A percentile compares a stretch with the other conserved stretches of the same genome.
These are phyloP conservation scores for Postia placenta DNA, from an alignment of 768 basidiomycete species.

Conservation along the genomic window DNA sequence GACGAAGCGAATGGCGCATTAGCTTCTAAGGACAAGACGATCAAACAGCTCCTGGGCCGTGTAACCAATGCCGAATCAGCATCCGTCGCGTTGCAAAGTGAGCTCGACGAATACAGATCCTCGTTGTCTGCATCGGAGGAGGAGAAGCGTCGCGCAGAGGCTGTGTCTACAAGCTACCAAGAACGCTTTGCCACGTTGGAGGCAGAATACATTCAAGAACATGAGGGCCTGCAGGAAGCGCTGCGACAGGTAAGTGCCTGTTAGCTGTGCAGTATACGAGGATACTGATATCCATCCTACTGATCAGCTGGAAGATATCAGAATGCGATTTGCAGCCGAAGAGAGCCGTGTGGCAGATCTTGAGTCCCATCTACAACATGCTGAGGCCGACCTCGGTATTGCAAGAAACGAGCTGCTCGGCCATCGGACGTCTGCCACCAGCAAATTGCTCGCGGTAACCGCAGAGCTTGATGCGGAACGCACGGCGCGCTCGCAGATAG, in stretches of 20 bases:
- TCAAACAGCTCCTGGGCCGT: not conserved
- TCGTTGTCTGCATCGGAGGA: not conserved
- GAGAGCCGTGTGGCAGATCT: not conserved
- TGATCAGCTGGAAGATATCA: not conserved
- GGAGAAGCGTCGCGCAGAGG: not conserved
- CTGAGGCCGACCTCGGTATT: not conserved
- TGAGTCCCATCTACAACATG: not conserved
- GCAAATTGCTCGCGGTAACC: not conserved
- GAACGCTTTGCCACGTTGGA: not conserved
- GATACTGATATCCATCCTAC: not conserved
- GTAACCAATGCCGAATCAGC: not conserved
- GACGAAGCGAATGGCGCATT: conserved; percentile 1
- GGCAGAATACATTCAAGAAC: not conserved
- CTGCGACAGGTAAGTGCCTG: not conserved
- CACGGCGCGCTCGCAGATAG: not conserved
- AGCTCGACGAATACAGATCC: not conserved
- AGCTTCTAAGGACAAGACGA: not conserved
- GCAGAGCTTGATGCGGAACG: conserved; percentile 1
- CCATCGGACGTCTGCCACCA: not conserved
- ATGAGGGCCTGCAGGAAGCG: not conserved
- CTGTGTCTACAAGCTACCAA: not conserved
- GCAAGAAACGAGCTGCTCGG: not conserved
- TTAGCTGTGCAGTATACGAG: not conserved
- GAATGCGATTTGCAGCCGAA: not conserved
- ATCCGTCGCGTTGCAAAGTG: not conserved